Evolutionary conservation across 176 grass and related monocot species (phyloP).

Genomic region (Phyllostachys edulis): DNA sequence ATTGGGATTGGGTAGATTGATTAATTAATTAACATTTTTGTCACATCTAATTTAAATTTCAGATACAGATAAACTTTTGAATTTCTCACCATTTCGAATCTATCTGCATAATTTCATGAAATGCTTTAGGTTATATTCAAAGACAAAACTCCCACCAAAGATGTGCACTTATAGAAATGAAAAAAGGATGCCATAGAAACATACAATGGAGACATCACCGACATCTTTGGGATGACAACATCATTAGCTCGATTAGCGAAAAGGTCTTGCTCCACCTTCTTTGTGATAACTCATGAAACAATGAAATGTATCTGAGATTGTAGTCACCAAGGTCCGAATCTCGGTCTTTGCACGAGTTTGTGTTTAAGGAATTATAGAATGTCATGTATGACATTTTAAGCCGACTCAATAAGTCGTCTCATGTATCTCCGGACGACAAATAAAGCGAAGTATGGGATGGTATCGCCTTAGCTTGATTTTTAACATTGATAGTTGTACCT

Average conservation of each 20-base stretch:
- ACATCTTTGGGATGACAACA: conserved; percentile 78
- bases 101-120: too few species aligned
- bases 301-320: conserved; percentile 52
- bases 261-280: conserved; percentile 62
- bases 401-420: conserved; percentile 60
- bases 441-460: conserved; percentile 34
- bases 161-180: too few species aligned
- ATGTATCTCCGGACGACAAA: conserved; percentile 50
- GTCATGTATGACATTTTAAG: conserved; percentile 69
- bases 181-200: too few species aligned
- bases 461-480: conserved; percentile 40
- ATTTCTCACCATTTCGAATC: too few species aligned
- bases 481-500: conserved; percentile 35
- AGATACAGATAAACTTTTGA: too few species aligned
- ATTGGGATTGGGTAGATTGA: too few species aligned
- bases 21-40: too few species aligned
- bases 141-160: too few species aligned
- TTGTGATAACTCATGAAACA: conserved; percentile 69
- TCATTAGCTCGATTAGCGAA: conserved; percentile 68
- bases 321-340: conserved; percentile 66
- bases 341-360: conserved; percentile 49
- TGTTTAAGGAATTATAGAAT: conserved; percentile 67
- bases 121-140: too few species aligned
- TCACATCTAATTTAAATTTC: too few species aligned
- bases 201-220: not conserved